Base-by-base conservation (phyloP, 2,329 filamentous ascomycete species). In the Onygena corvina region DNA sequence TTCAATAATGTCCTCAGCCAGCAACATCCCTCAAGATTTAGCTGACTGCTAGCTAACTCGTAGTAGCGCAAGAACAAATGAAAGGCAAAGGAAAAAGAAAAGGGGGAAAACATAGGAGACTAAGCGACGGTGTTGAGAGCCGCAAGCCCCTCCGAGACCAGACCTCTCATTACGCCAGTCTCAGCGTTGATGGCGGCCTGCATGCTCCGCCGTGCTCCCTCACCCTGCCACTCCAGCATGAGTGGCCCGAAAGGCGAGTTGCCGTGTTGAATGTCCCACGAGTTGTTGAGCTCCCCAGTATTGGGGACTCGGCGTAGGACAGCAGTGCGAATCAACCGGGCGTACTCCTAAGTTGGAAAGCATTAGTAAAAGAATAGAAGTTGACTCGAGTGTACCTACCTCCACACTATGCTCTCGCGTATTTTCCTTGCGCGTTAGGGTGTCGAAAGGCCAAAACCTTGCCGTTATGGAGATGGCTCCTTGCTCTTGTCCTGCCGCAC, bases 401-500 rank as follows among this genome's bases (percentile, higher is more conserved):
- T 57, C 53, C 36, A 64, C 47, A 1, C 54, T 50, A 2, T 54
- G 46, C 20, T 60, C 49, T 21, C 53, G 47, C n/a, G 54, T 54
- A 8, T 55, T 54, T 1, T 57, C 56, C 44, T 60, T 50, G 12
- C 56, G 63, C 21, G 54, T 58, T 12, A 68, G 51, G 1, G 61
- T 61, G 38, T 70, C 67, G 47, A 69, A 70, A 0, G 68, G 66
- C 58, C 68, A 70, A 54, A 55, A 66, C 48, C 60, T 59, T 7
- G 58, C 53, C 3, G 59, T 55, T 4, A 58, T 57, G 4, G 59
- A 56, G 21, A 61, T 54, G 9, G 59, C 56, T 23, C 46, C 46
- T 4, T 44, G 38, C 1, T 51, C 29, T 23, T 60, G 54, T 14
- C 60, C 57, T 2, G 62, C 60, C 45, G 61, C 59, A 14, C 57